Evolutionary conservation across 1,139 yeast species (phyloP), one percentile per base, ranked within the genome.

Genomic region (Candida sp.): DNA sequence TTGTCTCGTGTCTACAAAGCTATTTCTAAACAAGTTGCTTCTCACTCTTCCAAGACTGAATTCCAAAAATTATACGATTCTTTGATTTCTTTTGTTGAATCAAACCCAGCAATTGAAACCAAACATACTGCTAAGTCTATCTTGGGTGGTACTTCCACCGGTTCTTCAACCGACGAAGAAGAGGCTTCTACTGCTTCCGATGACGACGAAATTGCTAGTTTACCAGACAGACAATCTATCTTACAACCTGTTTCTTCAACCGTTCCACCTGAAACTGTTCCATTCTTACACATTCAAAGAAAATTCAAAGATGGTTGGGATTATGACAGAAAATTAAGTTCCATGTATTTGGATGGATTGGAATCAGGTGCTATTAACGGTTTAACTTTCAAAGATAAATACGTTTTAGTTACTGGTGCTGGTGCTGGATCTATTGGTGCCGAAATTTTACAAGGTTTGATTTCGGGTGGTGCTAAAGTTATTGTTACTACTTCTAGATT

Each of bases 381-480:
- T 72, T 79, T 90, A 49, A 79, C 96, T 35, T 93, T 84, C 77
- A 84, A 86, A 66, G 88, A 83, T 67, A 93, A 90, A 70, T 83
- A 84, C 54, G 97, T 91, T 43, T 81, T 93, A 61, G 78, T 93
- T 56, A 93, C 99, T 43, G 99, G 99, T 75, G 98, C 98, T 43
- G 99, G 99, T 76, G 93, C 89, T 43, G 99, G 98, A 42, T 93
- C 99, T 43, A 93, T 93, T 65, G 99, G 98, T 71, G 97, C 97
- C 49, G 97, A 93, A 69, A 82, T 93, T 54, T 77, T 93, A 64
- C 96, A 88, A 74, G 99, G 99, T 53, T 78, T 93, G 64, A 76
- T 93, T 45, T 84, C 95, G 63, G 99, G 99, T 73, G 99, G 99
- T 77, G 98, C 99, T 45, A 88, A 87, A 68, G 97, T 91, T 57